These are phyloP conservation scores for Apiosordaria backusii DNA, from an alignment of 495 filamentous ascomycete species.

Conservation along the genomic window DNA sequence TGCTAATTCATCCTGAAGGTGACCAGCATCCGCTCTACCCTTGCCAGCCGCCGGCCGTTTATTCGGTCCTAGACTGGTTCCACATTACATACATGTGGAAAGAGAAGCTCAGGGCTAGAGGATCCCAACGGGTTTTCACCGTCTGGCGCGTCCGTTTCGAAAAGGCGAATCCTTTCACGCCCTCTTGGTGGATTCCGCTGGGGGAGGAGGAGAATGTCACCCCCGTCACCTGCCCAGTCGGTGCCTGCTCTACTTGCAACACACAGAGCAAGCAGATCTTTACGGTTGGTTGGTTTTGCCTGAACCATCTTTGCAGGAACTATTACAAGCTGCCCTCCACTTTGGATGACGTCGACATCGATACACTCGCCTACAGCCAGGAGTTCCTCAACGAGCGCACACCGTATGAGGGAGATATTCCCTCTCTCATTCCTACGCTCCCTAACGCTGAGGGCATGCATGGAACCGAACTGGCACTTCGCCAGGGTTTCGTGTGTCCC, in stretches of 20 bases:
- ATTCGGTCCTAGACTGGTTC: constrained; percentile 71
- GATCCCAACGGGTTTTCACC: constrained; percentile 30
- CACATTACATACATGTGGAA: constrained; percentile 69
- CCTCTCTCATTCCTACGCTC: constrained; percentile 37
- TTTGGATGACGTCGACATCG: constrained; percentile 13
- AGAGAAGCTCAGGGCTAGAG: constrained; percentile 45
- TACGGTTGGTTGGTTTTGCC: constrained; percentile 64
- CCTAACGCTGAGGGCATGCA: constrained; percentile 12
- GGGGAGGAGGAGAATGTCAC: background rate
- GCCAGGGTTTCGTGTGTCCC: constrained; percentile 66
- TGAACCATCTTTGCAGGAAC: constrained; percentile 50
- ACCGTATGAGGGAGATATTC: constrained; percentile 11
- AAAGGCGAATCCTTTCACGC: constrained; percentile 55
- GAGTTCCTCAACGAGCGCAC: constrained; percentile 54
- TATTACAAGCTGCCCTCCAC: constrained; percentile 53
- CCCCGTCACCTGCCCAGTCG: constrained; percentile 7
- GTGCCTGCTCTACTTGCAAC: constrained; percentile 29
- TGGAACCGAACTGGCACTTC: constrained; percentile 38
- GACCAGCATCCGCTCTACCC: constrained; percentile 50
- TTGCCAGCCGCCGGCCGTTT: constrained; percentile 57
- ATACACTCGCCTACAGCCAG: constrained; percentile 51
- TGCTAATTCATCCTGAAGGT: constrained; percentile 38
- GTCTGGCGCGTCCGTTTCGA: constrained; percentile 64
- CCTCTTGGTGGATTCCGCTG: constrained; percentile 63
- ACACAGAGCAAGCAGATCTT: constrained; percentile 37